Evolutionary conservation across 148 eudicot genomes (phyloP).

Genomic region (Nepenthes gracilis): DNA sequence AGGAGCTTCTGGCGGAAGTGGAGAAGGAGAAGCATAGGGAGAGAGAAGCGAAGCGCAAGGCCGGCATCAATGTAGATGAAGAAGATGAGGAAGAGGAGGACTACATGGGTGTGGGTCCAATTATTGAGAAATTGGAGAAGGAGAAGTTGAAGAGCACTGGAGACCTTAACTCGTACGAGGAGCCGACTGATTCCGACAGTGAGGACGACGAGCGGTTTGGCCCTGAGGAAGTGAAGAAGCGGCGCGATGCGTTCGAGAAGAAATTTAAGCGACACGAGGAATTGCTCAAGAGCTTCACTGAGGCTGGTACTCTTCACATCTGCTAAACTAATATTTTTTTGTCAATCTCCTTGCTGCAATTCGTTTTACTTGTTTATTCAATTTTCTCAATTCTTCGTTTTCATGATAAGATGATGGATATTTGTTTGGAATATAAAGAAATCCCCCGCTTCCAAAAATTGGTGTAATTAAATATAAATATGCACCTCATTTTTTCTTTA

Average conservation of each 20-base stretch:
- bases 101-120: constrained; percentile 52
- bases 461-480: too few species aligned
- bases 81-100: constrained; percentile 64
- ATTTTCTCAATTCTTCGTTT: too few species aligned
- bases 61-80: constrained; percentile 48
- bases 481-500: too few species aligned
- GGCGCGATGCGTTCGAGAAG: constrained; percentile 26
- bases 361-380: too few species aligned
- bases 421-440: too few species aligned
- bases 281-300: constrained; percentile 33
- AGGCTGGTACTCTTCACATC: constrained; percentile 28
- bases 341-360: too few species aligned
- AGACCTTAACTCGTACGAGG: constrained; percentile 16
- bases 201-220: constrained; percentile 44
- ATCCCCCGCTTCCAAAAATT: too few species aligned
- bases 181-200: constrained; percentile 53
- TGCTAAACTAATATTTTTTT: not conserved
- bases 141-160: constrained; percentile 13
- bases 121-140: constrained; percentile 60
- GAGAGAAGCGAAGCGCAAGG: constrained; percentile 41
- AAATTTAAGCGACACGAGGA: constrained; percentile 42
- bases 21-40: constrained; percentile 38
- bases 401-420: too few species aligned
- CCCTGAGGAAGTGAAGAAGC: constrained; percentile 14
- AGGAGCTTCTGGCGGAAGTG: constrained; percentile 13